phyloP scores from a whole-genome alignment of 495 filamentous ascomycete genomes.

The Chaetomium tenue region DNA sequence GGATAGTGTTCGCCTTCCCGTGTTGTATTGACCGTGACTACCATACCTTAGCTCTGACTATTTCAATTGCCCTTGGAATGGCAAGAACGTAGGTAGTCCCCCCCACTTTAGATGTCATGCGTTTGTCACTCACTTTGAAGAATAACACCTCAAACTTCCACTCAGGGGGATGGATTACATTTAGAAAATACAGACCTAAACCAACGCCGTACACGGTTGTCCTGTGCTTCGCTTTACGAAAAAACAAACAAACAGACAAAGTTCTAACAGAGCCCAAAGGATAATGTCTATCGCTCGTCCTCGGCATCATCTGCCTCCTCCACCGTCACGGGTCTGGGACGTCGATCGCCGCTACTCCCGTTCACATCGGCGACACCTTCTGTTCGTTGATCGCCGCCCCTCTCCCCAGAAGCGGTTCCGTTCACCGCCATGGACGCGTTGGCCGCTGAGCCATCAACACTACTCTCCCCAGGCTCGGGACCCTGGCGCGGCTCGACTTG shows the following conservation, averaged over 20 bases:
- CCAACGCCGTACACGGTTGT: conserved; percentile 4
- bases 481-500: conserved; percentile 9
- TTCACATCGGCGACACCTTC: conserved; percentile 14
- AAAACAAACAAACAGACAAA: neutral
- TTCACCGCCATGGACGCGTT: conserved; percentile 12
- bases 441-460: neutral
- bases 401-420: neutral
- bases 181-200: neutral
- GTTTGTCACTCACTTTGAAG: neutral
- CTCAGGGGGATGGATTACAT: neutral
- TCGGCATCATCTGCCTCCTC: conserved; percentile 41
- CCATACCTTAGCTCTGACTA: neutral
- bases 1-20: neutral
- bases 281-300: conserved; percentile 13
- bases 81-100: neutral
- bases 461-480: conserved; percentile 8
- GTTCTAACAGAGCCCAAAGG: neutral
- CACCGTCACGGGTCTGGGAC: conserved; percentile 40
- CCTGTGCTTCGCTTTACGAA: neutral
- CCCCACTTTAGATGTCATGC: neutral
- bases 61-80: neutral
- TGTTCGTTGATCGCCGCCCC: neutral
- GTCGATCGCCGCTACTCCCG: conserved; percentile 27
- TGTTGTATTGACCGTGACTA: neutral
- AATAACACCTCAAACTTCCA: neutral